Evolutionary conservation across 208 protist species (phyloP), one percentile per base, ranked within the genome.

Genomic region (Trypanosoma theileri): DNA sequence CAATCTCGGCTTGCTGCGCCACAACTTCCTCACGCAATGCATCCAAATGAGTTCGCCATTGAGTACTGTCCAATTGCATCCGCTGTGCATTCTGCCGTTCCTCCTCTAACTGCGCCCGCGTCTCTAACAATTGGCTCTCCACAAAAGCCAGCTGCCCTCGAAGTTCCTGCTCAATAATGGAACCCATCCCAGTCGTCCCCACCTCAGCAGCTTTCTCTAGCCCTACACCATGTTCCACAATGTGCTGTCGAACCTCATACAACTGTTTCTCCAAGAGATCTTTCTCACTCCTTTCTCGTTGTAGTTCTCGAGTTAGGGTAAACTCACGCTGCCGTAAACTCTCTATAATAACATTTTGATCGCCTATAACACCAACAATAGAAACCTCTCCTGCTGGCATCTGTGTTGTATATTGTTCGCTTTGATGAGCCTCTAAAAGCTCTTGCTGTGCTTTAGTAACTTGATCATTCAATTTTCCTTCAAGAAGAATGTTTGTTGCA

Each of bases 291-390:
- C 62, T 75, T 63, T 87, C 79, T 6, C 74, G 76, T 16, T 88
- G 78, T 22, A 93, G 61, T 59, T 92, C 84, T 54, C 79, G 63
- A 26, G 79, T 77, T n/a, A 96, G 70, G 42, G 66, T 64, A 58
- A 78, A 63, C 63, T 93, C 88, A 12, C 91, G 85, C 66, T 89
- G 77, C 10, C 90, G 82, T 50, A 95, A 61, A 59, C 81, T 93
- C 31, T 90, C 87, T 57, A 93, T 81, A 69, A 95, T 85, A 1
- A 80, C 84, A 41, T 72, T 81, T 66, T 95, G 90, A 53, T 82
- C 87, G 44, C 76, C 68, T 21, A 93, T 78, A 55, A 95, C 84
- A 31, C 75, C 69, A 54, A 80, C 75, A 28, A 91, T 70, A 22
- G 64, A 61, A 21, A 45, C 52, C 17, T 69, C 64, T 6, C 21